phyloP scores from a whole-genome alignment of 1,284 basidiomycete genomes.

The Microbotryum lychnidis-dioicae region DNA sequence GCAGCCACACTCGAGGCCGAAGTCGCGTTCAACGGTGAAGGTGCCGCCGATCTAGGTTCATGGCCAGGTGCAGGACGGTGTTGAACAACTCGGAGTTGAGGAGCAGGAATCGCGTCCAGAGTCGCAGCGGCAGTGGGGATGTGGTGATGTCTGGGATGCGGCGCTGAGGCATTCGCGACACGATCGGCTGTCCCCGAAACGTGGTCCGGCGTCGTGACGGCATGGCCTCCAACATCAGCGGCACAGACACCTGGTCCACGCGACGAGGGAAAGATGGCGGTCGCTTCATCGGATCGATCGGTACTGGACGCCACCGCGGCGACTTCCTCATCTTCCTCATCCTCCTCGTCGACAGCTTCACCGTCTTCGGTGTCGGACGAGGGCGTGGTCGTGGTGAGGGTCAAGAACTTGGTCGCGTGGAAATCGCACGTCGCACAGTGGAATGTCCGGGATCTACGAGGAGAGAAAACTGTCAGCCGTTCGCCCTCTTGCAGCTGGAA shows the following conservation, averaged over 20 bases:
- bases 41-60: neutral
- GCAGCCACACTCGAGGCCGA: neutral
- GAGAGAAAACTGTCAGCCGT: neutral
- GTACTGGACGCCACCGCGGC: neutral
- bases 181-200: no score
- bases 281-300: neutral
- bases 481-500: neutral
- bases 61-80: neutral
- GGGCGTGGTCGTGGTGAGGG: neutral
- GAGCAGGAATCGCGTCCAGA: neutral
- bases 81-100: neutral
- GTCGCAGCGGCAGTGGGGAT: neutral
- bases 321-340: neutral
- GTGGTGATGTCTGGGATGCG: neutral
- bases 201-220: no score
- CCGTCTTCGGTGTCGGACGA: neutral
- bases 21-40: neutral
- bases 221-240: neutral
- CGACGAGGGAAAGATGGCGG: neutral
- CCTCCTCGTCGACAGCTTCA: neutral
- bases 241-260: neutral
- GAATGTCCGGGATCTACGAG: slow-evolving; percentile 5
- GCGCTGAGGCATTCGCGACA: no score
- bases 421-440: neutral
- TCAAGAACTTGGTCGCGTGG: neutral